phyloP scores from a whole-genome alignment of 768 basidiomycete genomes.

The Galerina marginata region DNA sequence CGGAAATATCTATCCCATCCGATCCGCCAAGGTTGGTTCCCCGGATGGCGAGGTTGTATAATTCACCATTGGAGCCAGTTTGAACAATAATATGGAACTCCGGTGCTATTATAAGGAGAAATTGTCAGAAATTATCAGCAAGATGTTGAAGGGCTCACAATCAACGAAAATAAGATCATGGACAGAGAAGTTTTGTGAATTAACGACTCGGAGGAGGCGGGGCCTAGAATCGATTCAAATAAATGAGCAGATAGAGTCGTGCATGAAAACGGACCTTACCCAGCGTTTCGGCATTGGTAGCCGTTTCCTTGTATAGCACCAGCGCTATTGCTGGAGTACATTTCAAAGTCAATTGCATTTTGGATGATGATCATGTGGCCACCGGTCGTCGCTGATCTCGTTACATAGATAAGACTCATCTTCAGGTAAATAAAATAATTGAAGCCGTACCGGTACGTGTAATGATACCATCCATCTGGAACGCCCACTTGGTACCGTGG shows the following conservation, averaged over 20 bases:
- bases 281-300: constrained; percentile 7
- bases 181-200: neutral
- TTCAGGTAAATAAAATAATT: too few relatives aligned
- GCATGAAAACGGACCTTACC: neutral
- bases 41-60: constrained; percentile 3
- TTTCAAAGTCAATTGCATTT: constrained; percentile 4
- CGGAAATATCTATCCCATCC: constrained; percentile 5
- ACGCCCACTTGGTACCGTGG: constrained; percentile 2
- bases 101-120: neutral
- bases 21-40: constrained; percentile 4
- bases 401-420: too few relatives aligned
- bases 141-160: neutral
- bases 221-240: neutral
- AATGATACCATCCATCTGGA: constrained; percentile 6
- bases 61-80: constrained; percentile 3
- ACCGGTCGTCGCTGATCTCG: neutral
- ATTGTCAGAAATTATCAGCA: neutral
- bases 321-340: constrained; percentile 6
- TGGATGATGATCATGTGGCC: constrained; percentile 5
- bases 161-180: constrained; percentile 6
- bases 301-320: constrained; percentile 5
- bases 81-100: constrained; percentile 4
- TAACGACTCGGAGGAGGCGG: constrained; percentile 3
- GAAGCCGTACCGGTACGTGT: neutral
- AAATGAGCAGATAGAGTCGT: neutral